These are phyloP conservation scores for Tuber microsphaerosporum DNA, from an alignment of 495 filamentous ascomycete species.

Conservation along the genomic window DNA sequence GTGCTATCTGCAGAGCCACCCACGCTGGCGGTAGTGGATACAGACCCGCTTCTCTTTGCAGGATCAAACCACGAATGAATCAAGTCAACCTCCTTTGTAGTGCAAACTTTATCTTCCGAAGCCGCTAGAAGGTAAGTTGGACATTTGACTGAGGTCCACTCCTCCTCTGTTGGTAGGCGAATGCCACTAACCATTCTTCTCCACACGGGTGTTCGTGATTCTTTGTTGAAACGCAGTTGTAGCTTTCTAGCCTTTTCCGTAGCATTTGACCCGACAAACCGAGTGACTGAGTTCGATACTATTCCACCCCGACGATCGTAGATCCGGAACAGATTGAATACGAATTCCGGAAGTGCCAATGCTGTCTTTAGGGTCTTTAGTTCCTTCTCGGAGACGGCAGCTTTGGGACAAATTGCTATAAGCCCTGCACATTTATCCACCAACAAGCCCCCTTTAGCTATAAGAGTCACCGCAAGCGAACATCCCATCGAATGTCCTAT, in stretches of 20 bases:
- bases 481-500: constrained; percentile 86
- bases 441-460: constrained; percentile 52
- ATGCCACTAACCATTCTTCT: constrained; percentile 71
- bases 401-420: constrained; percentile 70
- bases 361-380: constrained; percentile 50
- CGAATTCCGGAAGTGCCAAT: constrained; percentile 58
- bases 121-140: constrained; percentile 76
- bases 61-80: constrained; percentile 56
- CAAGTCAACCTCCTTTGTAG: constrained; percentile 60
- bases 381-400: constrained; percentile 55
- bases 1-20: constrained; percentile 17
- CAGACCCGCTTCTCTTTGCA: constrained; percentile 17
- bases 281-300: constrained; percentile 66
- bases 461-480: constrained; percentile 66
- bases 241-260: constrained; percentile 67
- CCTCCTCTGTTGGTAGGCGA: constrained; percentile 54
- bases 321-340: constrained; percentile 71
- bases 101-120: constrained; percentile 66
- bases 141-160: constrained; percentile 65
- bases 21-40: constrained; percentile 36
- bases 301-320: constrained; percentile 76
- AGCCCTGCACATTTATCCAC: constrained; percentile 64
- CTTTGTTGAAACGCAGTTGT: constrained; percentile 75
- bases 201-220: constrained; percentile 74
- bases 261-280: constrained; percentile 70